phyloP scores from a whole-genome alignment of 2,329 filamentous ascomycete species.

The Colletotrichum salicis region DNA sequence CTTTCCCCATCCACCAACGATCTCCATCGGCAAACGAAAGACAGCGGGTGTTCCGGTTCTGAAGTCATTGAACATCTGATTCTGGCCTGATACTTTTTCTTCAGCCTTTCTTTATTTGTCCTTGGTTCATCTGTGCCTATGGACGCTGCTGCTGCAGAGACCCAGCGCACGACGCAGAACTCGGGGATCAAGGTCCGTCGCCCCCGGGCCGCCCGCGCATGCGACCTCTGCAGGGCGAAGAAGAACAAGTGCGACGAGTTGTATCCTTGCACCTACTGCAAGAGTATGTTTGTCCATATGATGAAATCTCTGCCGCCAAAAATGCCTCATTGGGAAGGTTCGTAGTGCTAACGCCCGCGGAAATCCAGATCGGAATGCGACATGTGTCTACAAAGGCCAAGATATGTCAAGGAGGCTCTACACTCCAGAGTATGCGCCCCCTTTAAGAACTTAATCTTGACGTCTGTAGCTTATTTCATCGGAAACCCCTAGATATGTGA shows the following conservation, averaged over 20 bases:
- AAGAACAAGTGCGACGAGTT: slow-evolving; percentile 35
- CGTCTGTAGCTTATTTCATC: neutral
- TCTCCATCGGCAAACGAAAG: neutral
- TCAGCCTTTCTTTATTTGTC: neutral
- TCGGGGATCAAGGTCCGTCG: slow-evolving; percentile 34
- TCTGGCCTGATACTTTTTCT: neutral
- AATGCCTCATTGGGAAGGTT: neutral
- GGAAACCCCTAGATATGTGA: slow-evolving; percentile 38
- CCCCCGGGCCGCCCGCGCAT: slow-evolving; percentile 30
- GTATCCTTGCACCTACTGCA: slow-evolving; percentile 52
- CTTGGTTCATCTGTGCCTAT: neutral
- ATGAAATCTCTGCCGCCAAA: neutral
- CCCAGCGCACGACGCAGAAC: slow-evolving; percentile 31
- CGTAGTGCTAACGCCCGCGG: neutral
- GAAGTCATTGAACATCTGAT: slow-evolving; percentile 7
- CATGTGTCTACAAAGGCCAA: slow-evolving; percentile 44
- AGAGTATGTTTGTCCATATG: slow-evolving; percentile 44
- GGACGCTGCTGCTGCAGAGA: slow-evolving; percentile 20
- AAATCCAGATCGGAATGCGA: slow-evolving; percentile 37
- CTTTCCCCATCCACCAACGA: neutral
- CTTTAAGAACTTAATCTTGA: neutral
- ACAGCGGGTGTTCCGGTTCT: slow-evolving; percentile 14
- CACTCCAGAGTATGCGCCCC: slow-evolving; percentile 38
- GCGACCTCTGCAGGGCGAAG: slow-evolving; percentile 29
- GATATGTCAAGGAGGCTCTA: slow-evolving; percentile 37